Base-by-base conservation (phyloP, 2,329 filamentous ascomycete species). In the Diplodia scrobiculata region DNA sequence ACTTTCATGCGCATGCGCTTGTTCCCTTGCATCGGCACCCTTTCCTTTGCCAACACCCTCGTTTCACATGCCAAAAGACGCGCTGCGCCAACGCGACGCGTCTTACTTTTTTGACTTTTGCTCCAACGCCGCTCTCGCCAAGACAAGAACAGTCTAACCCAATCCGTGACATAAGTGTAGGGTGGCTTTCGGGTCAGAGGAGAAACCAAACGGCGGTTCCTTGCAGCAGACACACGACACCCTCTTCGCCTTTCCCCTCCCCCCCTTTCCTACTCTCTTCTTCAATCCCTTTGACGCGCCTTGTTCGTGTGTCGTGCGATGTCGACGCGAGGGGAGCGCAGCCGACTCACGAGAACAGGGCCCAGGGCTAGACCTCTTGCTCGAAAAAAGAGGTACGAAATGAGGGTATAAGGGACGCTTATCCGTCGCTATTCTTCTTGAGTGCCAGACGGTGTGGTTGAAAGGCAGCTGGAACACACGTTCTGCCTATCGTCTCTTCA, bases 271-370 rank as follows among this genome's bases (percentile, higher is more conserved):
- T 7, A 3, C 14, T 14, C n/a, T 19, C 29, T 25, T 47, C n/a
- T 9, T n/a, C 29, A 50, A 48, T 62, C 36, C 55, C 41, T 60
- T 14, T 19, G 21, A 27, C 29, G 27, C 55, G 45, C 29, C 58
- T 5, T 62, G 41, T 36, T 38, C 45, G 58, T 62, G 54, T 48
- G 13, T 59, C 54, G 54, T 34, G 58, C 34, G 58, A 50, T 60
- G 38, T 5, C 38, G 25, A 60, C 45, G 55, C 55, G 55, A 60
- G 55, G 55, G 21, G 55, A 60, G 7, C 17, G 5, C 3, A 10
- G 32, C 32, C 25, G 7, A 38, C 41, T 58, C 54, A 45, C 54
- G 54, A 58, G 54, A 58, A 58, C 54, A 58, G 21, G 34, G 9
- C 25, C 36, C 14, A 58, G 36, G 36, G 14, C 32, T 21, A 32